These are phyloP conservation scores for Coemansia sp. DNA, from an alignment of 192 early-diverging fungal species.

Conservation along the genomic window DNA sequence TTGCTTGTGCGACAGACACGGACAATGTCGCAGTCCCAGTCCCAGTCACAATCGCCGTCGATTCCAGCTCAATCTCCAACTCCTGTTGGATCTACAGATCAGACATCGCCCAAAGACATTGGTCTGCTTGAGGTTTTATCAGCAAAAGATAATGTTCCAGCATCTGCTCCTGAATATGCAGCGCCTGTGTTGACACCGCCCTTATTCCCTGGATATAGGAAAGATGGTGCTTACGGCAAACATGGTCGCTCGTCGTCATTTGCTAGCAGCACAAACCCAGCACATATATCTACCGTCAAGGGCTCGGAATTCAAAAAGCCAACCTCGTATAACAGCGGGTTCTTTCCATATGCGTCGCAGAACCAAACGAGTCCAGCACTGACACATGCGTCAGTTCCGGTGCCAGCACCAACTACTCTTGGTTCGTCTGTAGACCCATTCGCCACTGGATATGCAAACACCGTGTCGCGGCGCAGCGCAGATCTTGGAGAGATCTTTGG, in stretches of 20 bases:
- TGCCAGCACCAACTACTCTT: neutral
- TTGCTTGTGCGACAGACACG: neutral
- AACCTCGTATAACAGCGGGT: neutral
- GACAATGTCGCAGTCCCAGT: neutral
- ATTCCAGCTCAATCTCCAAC: neutral
- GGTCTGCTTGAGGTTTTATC: neutral
- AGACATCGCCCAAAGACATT: constrained; percentile 6
- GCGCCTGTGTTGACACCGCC: neutral
- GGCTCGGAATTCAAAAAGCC: neutral
- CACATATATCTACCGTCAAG: neutral
- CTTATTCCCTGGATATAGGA: neutral
- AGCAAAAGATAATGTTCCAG: neutral
- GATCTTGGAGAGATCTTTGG: constrained; percentile 31
- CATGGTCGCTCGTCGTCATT: constrained; percentile 23
- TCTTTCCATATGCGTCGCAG: constrained; percentile 2
- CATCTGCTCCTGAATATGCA: neutral
- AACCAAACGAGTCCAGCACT: too few species aligned
- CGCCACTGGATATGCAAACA: neutral
- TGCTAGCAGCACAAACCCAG: constrained; percentile 1
- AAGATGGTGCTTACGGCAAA: neutral
- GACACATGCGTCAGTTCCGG: neutral
- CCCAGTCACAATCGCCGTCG: neutral
- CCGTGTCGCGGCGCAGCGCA: constrained; percentile 19
- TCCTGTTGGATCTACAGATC: neutral
- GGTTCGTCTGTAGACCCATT: neutral